Evolutionary conservation across 257 asterid genomes (phyloP).

Genomic region (Mentha longifolia): DNA sequence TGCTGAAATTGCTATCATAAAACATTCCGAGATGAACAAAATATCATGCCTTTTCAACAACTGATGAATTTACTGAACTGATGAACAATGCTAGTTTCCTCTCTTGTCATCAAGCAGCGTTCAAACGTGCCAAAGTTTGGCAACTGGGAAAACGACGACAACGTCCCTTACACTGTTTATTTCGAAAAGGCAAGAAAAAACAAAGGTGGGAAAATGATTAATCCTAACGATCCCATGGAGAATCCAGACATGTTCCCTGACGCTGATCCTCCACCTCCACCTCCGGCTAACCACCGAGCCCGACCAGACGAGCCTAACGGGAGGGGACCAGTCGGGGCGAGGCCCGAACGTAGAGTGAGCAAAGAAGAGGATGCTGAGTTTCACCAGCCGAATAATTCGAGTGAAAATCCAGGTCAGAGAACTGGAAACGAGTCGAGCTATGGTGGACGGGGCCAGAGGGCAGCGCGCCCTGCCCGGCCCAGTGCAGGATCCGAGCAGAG

Average conservation of each 20-base stretch:
- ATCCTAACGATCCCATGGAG: slow-evolving; percentile 81
- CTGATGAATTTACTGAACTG: not conserved
- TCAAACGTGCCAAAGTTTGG: slow-evolving; percentile 77
- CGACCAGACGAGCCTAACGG: slow-evolving; percentile 44
- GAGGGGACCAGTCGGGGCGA: slow-evolving; percentile 38
- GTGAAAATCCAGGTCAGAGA: slow-evolving; percentile 44
- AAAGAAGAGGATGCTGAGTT: slow-evolving; percentile 55
- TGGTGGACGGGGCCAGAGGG: slow-evolving; percentile 53
- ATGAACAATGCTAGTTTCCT: not conserved
- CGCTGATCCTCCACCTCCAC: slow-evolving; percentile 33
- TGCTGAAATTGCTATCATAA: not conserved
- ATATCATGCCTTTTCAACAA: not conserved
- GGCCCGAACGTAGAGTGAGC: slow-evolving; percentile 42
- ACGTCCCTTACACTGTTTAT: slow-evolving; percentile 73
- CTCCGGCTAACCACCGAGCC: slow-evolving; percentile 39
- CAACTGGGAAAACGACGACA: slow-evolving; percentile 70
- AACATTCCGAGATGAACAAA: not conserved
- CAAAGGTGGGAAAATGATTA: slow-evolving; percentile 69
- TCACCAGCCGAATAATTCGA: slow-evolving; percentile 45
- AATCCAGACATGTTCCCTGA: slow-evolving; percentile 60
- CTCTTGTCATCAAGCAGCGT: slow-evolving; percentile 44
- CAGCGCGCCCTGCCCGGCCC: slow-evolving; percentile 46
- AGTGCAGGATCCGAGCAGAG: slow-evolving; percentile 69
- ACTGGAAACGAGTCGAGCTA: slow-evolving; percentile 41
- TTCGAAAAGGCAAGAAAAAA: slow-evolving; percentile 76